Percentiles rank a stretch among this genome's conserved stretches.
Conservation (phyloP, 2,329 filamentous ascomycete genomes). For the Penicillium sp. region DNA sequence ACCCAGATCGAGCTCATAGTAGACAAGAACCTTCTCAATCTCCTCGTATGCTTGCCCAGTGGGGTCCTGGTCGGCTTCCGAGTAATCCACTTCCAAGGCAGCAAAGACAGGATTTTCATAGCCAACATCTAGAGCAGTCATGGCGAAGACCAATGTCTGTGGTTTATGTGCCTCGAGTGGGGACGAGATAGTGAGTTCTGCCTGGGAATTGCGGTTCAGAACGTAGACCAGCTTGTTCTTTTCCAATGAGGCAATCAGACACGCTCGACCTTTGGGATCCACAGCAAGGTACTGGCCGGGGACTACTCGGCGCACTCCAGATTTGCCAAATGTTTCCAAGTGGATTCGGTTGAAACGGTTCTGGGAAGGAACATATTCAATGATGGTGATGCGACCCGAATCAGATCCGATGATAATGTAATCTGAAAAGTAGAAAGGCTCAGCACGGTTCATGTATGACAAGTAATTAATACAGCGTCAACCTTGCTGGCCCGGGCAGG, state of each 20-base stretch:
- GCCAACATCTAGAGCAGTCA: conserved; percentile 88
- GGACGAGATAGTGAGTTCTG: conserved; percentile 94
- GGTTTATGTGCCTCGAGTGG: conserved; percentile 94
- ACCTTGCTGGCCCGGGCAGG: conserved; percentile 39
- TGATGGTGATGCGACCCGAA: conserved; percentile 89
- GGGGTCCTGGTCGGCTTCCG: conserved; percentile 86
- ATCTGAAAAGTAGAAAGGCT: conserved; percentile 61
- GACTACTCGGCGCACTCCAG: conserved; percentile 86
- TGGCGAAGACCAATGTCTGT: conserved; percentile 83
- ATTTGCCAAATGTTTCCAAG: conserved; percentile 97
- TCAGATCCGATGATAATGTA: conserved; percentile 95
- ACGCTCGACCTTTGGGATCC: conserved; percentile 93
- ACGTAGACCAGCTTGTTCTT: conserved; percentile 99
- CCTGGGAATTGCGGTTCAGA: conserved; percentile 90
- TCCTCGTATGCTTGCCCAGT: conserved; percentile 79
- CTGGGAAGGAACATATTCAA: conserved; percentile 85
- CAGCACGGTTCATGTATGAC: conserved; percentile 42
- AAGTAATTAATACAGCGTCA: conserved; percentile 31
- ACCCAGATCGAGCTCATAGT: conserved; percentile 95
- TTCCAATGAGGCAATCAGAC: conserved; percentile 89
- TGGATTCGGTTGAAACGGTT: conserved; percentile 89
- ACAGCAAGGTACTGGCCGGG: conserved; percentile 95
- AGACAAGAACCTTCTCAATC: conserved; percentile 86
- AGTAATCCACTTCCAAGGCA: conserved; percentile 89
- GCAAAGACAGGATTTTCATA: conserved; percentile 98